Conservation (phyloP, 306 rosid species). For the Trifolium repens region DNA sequence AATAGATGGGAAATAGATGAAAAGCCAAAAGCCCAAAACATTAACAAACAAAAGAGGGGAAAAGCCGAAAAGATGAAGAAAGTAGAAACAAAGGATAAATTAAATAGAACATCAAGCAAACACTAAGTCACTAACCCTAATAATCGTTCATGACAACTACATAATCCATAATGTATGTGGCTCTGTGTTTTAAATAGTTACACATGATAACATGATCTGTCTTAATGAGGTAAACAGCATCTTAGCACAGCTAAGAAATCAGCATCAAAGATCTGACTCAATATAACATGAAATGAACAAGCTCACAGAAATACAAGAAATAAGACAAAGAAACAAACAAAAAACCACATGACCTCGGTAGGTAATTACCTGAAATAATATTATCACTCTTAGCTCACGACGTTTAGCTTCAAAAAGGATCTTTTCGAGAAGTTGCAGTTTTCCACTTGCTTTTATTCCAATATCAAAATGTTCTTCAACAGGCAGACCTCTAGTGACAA, state of each 20-base stretch:
- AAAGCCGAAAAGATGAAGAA: not conserved
- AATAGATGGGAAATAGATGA: not conserved
- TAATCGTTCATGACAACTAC: not conserved
- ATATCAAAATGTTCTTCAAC: constrained; percentile 43
- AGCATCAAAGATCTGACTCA: constrained; percentile 18
- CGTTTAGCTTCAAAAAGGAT: constrained; percentile 48
- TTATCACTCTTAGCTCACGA: constrained; percentile 45
- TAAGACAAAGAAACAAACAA: not conserved
- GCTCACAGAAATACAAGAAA: constrained; percentile 17
- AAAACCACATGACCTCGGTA: constrained; percentile 7
- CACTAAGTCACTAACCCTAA: not conserved
- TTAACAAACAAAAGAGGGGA: not conserved
- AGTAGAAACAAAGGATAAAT: not conserved
- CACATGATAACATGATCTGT: not conserved
- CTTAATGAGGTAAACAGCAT: constrained; percentile 14
- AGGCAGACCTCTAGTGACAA: constrained; percentile 41
- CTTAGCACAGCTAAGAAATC: constrained; percentile 28
- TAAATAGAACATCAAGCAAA: not conserved
- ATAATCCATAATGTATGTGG: not conserved
- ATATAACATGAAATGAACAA: constrained; percentile 32
- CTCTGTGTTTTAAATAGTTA: not conserved
- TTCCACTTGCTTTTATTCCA: constrained; percentile 54
- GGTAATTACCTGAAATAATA: constrained; percentile 51
- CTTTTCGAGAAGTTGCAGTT: constrained; percentile 51
- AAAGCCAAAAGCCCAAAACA: not conserved